Conservation (phyloP, 176 grass and related monocot genomes). For the Olyra latifolia region DNA sequence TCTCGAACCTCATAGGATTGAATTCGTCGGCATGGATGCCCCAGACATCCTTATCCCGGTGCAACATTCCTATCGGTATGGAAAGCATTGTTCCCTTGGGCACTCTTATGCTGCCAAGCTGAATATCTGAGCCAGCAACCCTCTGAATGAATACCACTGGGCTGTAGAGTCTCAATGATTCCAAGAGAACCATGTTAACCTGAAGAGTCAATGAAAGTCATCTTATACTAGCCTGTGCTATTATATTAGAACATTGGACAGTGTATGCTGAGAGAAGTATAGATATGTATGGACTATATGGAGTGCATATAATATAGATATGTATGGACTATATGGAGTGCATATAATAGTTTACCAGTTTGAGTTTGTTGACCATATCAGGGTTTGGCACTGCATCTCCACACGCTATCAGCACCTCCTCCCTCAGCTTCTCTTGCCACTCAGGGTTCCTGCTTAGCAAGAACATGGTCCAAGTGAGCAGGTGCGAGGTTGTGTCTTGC, state of each 20-base stretch:
- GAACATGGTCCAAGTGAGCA: conserved; percentile 45
- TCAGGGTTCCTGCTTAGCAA: conserved; percentile 30
- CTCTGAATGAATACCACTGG: neutral
- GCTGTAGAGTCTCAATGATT: conserved; percentile 20
- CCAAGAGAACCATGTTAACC: conserved; percentile 24
- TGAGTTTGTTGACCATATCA: conserved; percentile 22
- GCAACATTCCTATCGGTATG: conserved; percentile 14
- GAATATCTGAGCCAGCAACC: neutral
- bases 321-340: too few relatives aligned
- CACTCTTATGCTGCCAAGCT: conserved; percentile 8
- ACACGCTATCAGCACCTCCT: conserved; percentile 25
- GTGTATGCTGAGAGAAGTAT: too few relatives aligned
- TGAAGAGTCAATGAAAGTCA: neutral
- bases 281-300: too few relatives aligned
- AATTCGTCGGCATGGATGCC: conserved; percentile 44
- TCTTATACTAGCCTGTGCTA: too few relatives aligned
- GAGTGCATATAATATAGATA: too few relatives aligned
- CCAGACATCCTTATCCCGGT: conserved; percentile 47
- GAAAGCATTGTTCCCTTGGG: conserved; percentile 1
- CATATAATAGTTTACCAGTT: too few relatives aligned
- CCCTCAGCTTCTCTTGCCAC: conserved; percentile 42
- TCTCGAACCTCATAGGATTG: conserved; percentile 43
- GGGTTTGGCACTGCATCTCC: neutral
- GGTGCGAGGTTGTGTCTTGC: too few relatives aligned
- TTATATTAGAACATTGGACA: neutral